Conservation (phyloP, 805 yeast genomes). For the Zygosaccharomyces kombuchaensis region DNA sequence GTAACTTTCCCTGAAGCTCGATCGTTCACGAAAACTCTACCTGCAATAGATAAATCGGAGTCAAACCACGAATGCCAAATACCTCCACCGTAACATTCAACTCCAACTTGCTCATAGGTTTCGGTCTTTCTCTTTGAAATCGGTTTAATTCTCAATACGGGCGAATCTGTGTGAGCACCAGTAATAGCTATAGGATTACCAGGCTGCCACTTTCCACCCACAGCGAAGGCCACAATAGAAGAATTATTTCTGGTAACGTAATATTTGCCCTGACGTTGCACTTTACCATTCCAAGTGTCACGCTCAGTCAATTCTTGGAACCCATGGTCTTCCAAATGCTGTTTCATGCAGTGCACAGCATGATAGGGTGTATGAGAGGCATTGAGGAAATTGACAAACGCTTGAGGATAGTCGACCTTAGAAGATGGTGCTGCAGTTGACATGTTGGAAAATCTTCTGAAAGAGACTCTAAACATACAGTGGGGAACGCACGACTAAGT, state of each 20-base stretch:
- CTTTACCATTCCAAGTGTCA: constrained; percentile 56
- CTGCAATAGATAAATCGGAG: constrained; percentile 86
- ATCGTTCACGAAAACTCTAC: constrained; percentile 71
- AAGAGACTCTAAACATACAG: constrained; percentile 28
- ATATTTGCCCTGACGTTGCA: constrained; percentile 59
- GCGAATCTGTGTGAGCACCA: constrained; percentile 97
- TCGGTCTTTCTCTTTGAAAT: constrained; percentile 63
- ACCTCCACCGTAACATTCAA: constrained; percentile 94
- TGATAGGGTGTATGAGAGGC: constrained; percentile 92
- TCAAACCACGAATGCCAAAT: constrained; percentile 98
- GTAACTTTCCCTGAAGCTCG: constrained; percentile 44
- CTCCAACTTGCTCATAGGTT: constrained; percentile 85
- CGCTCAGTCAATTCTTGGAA: constrained; percentile 72
- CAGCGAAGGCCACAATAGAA: constrained; percentile 80
- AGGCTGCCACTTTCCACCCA: constrained; percentile 66
- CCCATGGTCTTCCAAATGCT: constrained; percentile 54
- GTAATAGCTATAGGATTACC: constrained; percentile 84
- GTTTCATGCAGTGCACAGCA: constrained; percentile 67
- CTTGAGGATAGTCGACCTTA: constrained; percentile 35
- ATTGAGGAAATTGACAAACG: constrained; percentile 74
- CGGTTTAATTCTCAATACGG: constrained; percentile 85
- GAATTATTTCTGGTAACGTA: constrained; percentile 88
- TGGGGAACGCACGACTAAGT: neutral
- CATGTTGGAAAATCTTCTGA: constrained; percentile 26
- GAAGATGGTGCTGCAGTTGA: constrained; percentile 13